These are phyloP conservation scores for Endoconidiophora laricicola DNA, from an alignment of 2,329 filamentous ascomycete genomes.

Conservation along the genomic window DNA sequence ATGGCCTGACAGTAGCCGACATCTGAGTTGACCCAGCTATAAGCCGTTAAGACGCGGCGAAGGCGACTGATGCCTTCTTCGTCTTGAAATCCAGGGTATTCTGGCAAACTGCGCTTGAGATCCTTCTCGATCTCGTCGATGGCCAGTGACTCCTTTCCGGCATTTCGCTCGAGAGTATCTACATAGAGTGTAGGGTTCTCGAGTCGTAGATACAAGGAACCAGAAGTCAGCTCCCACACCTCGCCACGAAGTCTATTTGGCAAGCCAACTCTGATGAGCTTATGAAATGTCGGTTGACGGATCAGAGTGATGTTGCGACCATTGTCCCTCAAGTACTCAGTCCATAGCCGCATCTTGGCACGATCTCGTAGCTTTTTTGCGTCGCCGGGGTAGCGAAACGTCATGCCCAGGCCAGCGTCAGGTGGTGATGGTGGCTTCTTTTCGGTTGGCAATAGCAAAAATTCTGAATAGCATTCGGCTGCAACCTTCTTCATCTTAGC, in stretches of 20 bases:
- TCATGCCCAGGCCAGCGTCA: conserved; percentile 83
- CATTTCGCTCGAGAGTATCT: conserved; percentile 70
- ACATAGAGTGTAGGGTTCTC: conserved; percentile 70
- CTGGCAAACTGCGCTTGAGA: conserved; percentile 83
- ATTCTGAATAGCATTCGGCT: conserved; percentile 80
- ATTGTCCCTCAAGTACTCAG: conserved; percentile 89
- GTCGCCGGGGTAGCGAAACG: conserved; percentile 91
- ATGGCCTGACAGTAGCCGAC: conserved; percentile 98
- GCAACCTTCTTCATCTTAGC: conserved; percentile 68
- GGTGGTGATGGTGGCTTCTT: conserved; percentile 32
- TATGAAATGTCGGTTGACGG: conserved; percentile 92
- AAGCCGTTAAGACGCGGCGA: conserved; percentile 81
- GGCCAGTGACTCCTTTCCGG: conserved; percentile 75
- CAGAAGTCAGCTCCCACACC: conserved; percentile 89
- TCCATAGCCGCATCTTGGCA: conserved; percentile 96
- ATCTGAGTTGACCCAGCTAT: conserved; percentile 91
- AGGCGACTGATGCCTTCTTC: conserved; percentile 86
- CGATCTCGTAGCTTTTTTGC: conserved; percentile 82
- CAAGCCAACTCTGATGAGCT: conserved; percentile 85
- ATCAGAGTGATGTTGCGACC: conserved; percentile 84
- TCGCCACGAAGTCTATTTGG: conserved; percentile 87
- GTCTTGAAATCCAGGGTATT: conserved; percentile 94
- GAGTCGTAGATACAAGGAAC: conserved; percentile 73
- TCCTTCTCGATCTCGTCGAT: conserved; percentile 99
- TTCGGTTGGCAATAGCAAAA: conserved; percentile 48